Conservation (phyloP, 768 basidiomycete species). For the Naganishia onofrii region DNA sequence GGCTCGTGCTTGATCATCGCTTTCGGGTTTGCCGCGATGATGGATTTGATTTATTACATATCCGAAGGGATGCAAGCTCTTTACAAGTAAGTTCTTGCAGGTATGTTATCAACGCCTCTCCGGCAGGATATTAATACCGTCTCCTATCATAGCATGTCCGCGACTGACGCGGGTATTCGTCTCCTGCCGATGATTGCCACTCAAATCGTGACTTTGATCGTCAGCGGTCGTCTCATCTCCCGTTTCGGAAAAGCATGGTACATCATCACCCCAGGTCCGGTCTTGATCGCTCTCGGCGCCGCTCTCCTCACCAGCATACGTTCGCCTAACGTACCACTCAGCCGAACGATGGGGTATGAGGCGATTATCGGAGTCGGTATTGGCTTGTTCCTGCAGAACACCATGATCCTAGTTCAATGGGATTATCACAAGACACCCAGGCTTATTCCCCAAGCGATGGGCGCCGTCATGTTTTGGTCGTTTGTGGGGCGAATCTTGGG, state of each 20-base stretch:
- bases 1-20: constrained; percentile 46
- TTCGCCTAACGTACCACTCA: constrained; percentile 41
- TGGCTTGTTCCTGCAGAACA: constrained; percentile 52
- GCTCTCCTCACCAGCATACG: constrained; percentile 52
- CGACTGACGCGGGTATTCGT: constrained; percentile 49
- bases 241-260: constrained; percentile 51
- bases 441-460: constrained; percentile 52
- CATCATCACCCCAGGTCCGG: constrained; percentile 52
- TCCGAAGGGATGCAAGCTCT: constrained; percentile 37
- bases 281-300: constrained; percentile 49
- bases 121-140: not conserved
- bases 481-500: constrained; percentile 51
- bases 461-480: constrained; percentile 50
- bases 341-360: constrained; percentile 52
- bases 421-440: constrained; percentile 48
- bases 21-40: constrained; percentile 47
- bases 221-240: constrained; percentile 44
- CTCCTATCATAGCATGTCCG: constrained; percentile 34
- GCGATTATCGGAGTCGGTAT: constrained; percentile 54
- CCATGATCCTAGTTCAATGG: constrained; percentile 54
- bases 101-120: too few species aligned
- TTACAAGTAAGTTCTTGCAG: constrained; percentile 28
- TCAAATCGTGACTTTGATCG: constrained; percentile 48
- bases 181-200: constrained; percentile 51
- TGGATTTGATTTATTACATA: constrained; percentile 49